These are phyloP conservation scores for Fusarium sp. DNA, from an alignment of 2,329 filamentous ascomycete genomes.

Conservation along the genomic window DNA sequence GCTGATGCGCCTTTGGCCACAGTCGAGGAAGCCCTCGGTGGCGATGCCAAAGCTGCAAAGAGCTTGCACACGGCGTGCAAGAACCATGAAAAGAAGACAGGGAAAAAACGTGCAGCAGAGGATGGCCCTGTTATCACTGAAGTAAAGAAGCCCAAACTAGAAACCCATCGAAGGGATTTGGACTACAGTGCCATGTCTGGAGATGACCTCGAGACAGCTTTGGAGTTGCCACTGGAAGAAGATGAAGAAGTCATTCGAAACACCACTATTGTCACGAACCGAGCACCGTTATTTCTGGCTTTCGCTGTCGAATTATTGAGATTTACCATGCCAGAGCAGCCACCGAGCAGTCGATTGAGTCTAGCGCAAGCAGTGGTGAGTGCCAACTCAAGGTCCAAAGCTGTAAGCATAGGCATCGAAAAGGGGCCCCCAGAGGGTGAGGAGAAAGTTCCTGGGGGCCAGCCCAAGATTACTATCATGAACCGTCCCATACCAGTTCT, in stretches of 20 bases:
- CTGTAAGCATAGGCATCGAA: conserved; percentile 79
- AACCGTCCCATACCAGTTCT: conserved; percentile 80
- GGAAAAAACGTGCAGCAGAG: conserved; percentile 51
- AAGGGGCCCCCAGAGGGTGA: conserved; percentile 74
- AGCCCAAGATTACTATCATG: conserved; percentile 79
- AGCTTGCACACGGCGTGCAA: conserved; percentile 68
- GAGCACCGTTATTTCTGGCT: conserved; percentile 84
- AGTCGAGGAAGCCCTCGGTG: conserved; percentile 62
- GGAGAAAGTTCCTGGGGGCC: conserved; percentile 79
- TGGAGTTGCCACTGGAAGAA: conserved; percentile 69
- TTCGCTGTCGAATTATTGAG: conserved; percentile 81
- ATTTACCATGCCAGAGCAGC: conserved; percentile 88
- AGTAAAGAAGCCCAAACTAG: conserved; percentile 53
- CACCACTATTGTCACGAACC: conserved; percentile 77
- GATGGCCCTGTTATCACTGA: conserved; percentile 24
- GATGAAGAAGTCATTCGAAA: conserved; percentile 71
- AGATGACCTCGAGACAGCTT: conserved; percentile 71
- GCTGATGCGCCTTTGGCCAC: conserved; percentile 61
- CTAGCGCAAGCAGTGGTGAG: conserved; percentile 87
- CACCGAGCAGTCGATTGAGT: conserved; percentile 84
- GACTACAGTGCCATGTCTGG: conserved; percentile 61
- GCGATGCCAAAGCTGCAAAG: conserved; percentile 63
- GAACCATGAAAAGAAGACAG: conserved; percentile 60
- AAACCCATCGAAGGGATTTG: conserved; percentile 53
- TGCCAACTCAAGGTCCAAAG: conserved; percentile 82